Base-by-base conservation (phyloP, 164 flowering plant species). In the Liquidambar formosana region DNA sequence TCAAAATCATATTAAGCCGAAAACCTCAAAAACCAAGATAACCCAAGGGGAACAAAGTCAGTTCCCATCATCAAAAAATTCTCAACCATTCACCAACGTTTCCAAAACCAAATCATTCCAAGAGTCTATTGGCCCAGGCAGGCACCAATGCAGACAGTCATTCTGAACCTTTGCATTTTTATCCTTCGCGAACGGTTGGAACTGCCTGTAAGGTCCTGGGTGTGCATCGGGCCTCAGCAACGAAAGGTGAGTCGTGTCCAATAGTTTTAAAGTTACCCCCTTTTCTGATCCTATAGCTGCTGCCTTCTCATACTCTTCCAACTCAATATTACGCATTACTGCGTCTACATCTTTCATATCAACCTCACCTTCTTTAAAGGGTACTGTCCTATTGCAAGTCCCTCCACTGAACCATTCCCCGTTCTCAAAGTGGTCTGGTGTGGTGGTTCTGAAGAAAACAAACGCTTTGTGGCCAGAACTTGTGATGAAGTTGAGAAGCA, bases 401-500 rank as follows among this genome's bases (percentile, higher is more conserved):
- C 95, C 96, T 56, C 95, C 93, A 8, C 83, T 75, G 66, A 84
- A 80, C 97, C 95, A 91, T 48, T 78, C 84, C 13, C 89, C 91
- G 63, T 77, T 72, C 77, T 87, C 91, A 68, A 83, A 87, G 61
- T 87, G 91, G 19, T 79, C 81, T 0, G 89, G 86, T 0, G 89
- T 75, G 5, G 78, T 75, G 10, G 91, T 87, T 68, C 87, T 77
- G 4, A 85, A 57, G 46, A 85, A 72, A 1, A 75, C 79, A 44
- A 57, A 23, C 1, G 76, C 69, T 28, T 74, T 76, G 4, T 71
- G 78, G 10, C 61, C 73, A 1, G 77, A 46, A 3, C 28, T 23
- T 3, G 72, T 21, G 11, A 76, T n/a, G 70, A 79, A 84, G 63
- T 72, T 66, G n/a, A 80, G 44, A 8, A 81, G 73, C 13, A 72